Evolutionary conservation across 192 early-diverging fungal genomes (phyloP).

Genomic region (Geranomyces variabilis): DNA sequence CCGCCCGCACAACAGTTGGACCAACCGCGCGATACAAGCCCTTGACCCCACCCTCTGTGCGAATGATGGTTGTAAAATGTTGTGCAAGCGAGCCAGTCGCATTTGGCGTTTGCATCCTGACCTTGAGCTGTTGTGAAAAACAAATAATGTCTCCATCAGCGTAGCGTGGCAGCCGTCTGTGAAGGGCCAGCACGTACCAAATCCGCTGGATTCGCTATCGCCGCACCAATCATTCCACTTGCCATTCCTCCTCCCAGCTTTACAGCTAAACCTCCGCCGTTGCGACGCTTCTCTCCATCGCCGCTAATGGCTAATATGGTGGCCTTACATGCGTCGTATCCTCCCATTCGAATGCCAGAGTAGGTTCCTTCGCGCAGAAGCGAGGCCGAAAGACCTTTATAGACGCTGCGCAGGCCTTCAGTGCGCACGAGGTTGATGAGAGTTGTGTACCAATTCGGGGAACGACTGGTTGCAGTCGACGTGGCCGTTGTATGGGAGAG

Average conservation of each 20-base stretch:
- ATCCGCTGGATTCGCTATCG: slow-evolving; percentile 12
- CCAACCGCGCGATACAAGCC: slow-evolving; percentile 41
- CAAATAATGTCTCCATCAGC: neutral
- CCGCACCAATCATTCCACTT: slow-evolving; percentile 3
- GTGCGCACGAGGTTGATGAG: slow-evolving; percentile 11
- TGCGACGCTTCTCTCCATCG: neutral
- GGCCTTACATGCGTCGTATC: slow-evolving; percentile 35
- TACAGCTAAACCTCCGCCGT: neutral
- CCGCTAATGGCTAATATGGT: neutral
- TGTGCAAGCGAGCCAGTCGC: neutral
- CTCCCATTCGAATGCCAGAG: slow-evolving; percentile 41
- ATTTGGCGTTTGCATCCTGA: slow-evolving; percentile 4
- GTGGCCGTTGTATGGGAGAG: neutral
- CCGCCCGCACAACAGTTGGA: slow-evolving; percentile 35
- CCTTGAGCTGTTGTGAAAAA: neutral
- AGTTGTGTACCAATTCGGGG: slow-evolving; percentile 9
- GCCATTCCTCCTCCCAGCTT: neutral
- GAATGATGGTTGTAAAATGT: slow-evolving; percentile 24
- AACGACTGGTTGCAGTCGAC: neutral
- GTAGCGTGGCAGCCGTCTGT: no score
- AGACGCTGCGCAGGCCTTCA: slow-evolving; percentile 37
- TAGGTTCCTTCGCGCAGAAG: slow-evolving; percentile 44
- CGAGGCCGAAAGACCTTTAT: slow-evolving; percentile 33
- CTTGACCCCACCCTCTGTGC: slow-evolving; percentile 27
- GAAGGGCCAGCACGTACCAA: neutral